A percentile compares a stretch with the other conserved stretches of the same genome.
Conservation (phyloP, 2,329 filamentous ascomycete genomes). For the Colletotrichum costaricense region DNA sequence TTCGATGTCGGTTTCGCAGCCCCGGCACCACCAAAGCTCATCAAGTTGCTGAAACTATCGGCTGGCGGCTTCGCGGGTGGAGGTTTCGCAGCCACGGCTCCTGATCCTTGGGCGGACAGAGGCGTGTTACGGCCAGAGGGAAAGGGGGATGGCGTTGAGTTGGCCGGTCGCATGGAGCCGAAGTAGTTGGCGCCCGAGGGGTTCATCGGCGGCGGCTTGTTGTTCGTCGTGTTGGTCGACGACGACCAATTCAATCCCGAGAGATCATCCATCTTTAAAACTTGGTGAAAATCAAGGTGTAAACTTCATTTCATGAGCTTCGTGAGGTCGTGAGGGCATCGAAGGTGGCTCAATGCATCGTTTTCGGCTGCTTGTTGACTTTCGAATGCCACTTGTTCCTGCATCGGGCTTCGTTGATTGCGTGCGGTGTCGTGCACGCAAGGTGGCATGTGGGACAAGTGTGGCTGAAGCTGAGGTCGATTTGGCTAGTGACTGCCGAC, state of each 20-base stretch:
- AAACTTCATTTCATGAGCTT: conserved; percentile 33
- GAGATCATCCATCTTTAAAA: conserved; percentile 68
- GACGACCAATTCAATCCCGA: conserved; percentile 70
- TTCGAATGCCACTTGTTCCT: conserved; percentile 13
- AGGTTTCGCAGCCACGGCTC: conserved; percentile 54
- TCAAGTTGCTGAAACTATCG: conserved; percentile 84
- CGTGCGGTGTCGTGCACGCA: conserved; percentile 27
- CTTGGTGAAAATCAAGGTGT: conserved; percentile 7
- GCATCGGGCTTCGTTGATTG: conserved; percentile 29
- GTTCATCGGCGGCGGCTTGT: conserved; percentile 58
- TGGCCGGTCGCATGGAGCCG: conserved; percentile 64
- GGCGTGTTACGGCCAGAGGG: conserved; percentile 68
- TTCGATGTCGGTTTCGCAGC: conserved; percentile 73
- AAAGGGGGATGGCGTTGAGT: conserved; percentile 66
- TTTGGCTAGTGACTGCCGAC: background rate
- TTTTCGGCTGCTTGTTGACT: conserved; percentile 26
- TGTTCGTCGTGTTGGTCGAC: conserved; percentile 46
- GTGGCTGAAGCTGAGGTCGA: conserved; percentile 28
- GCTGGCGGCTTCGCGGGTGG: conserved; percentile 62
- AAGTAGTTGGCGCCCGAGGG: conserved; percentile 55
- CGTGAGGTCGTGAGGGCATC: conserved; percentile 33
- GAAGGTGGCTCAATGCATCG: conserved; percentile 30
- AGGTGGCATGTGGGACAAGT: conserved; percentile 29
- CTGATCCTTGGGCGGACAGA: conserved; percentile 61
- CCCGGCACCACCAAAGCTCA: conserved; percentile 66